Conservation (phyloP, 2,329 filamentous ascomycete genomes). For the Xylaria sp. region DNA sequence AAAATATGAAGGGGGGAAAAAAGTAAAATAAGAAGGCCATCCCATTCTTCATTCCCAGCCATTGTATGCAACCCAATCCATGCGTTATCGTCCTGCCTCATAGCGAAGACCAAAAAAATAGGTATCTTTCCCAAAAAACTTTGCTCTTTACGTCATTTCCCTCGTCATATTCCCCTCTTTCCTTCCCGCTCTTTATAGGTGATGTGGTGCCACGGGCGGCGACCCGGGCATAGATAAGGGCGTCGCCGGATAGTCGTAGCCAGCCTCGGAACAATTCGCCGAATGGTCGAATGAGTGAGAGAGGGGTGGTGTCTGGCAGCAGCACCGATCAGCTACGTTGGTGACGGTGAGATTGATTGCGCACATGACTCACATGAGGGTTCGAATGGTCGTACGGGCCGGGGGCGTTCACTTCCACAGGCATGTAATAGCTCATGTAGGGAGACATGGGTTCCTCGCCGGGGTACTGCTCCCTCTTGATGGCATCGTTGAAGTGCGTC, state of each 20-base stretch:
- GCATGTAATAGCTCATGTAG: conserved; percentile 76
- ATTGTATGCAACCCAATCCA: conserved; percentile 34
- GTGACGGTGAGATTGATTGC: conserved; percentile 56
- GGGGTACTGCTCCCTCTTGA: conserved; percentile 73
- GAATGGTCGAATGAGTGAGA: conserved; percentile 79
- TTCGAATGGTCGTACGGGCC: conserved; percentile 74
- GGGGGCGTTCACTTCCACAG: conserved; percentile 70
- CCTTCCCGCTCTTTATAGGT: conserved; percentile 26
- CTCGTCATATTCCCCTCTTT: background rate
- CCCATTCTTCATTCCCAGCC: conserved; percentile 33
- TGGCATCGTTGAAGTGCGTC: conserved; percentile 70
- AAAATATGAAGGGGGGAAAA: background rate
- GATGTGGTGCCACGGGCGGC: conserved; percentile 58
- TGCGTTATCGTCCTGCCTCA: conserved; percentile 29
- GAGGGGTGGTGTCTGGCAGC: conserved; percentile 77
- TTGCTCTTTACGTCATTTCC: conserved; percentile 14
- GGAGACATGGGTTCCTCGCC: conserved; percentile 70
- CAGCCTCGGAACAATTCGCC: conserved; percentile 68
- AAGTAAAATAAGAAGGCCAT: conserved; percentile 15
- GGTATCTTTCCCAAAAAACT: conserved; percentile 16
- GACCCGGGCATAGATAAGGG: conserved; percentile 79
- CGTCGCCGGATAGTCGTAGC: conserved; percentile 74
- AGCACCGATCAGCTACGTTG: conserved; percentile 61
- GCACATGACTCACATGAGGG: conserved; percentile 78
- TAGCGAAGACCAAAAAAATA: conserved; percentile 13